Conservation (phyloP, 192 early-diverging fungal species). For the Backusella liffmaniae region DNA sequence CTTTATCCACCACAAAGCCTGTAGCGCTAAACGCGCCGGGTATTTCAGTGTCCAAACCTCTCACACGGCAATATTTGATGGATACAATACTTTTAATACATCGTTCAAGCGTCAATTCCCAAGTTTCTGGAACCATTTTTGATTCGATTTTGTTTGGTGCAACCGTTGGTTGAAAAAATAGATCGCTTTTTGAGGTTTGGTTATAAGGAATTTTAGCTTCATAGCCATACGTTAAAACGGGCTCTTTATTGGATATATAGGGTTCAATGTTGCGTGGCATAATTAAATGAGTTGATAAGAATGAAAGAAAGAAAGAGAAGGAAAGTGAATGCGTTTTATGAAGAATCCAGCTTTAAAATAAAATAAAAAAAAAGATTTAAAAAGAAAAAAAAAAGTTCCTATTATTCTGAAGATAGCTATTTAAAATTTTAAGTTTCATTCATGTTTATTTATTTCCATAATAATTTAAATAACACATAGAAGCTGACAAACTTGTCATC, state of each 20-base stretch:
- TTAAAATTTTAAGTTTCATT: background rate
- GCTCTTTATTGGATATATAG: background rate
- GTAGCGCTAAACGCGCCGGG: conserved; percentile 68
- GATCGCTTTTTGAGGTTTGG: background rate
- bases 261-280: conserved; percentile 5
- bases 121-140: conserved; percentile 20
- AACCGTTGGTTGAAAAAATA: background rate
- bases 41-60: conserved; percentile 72
- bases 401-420: background rate
- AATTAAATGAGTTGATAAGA: background rate
- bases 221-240: background rate
- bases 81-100: conserved; percentile 74
- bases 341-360: background rate
- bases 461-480: background rate
- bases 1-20: conserved; percentile 76
- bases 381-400: background rate
- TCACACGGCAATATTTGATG: conserved; percentile 69
- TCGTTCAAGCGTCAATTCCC: conserved; percentile 68
- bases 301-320: background rate
- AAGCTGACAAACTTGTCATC: background rate
- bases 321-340: background rate
- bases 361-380: background rate
- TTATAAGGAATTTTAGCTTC: background rate
- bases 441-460: conserved; percentile 4
- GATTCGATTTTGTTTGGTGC: background rate